Percentiles rank a stretch among this genome's conserved stretches.
These are phyloP conservation scores for Agrostemma githago DNA, from an alignment of 148 eudicot species.

Conservation along the genomic window DNA sequence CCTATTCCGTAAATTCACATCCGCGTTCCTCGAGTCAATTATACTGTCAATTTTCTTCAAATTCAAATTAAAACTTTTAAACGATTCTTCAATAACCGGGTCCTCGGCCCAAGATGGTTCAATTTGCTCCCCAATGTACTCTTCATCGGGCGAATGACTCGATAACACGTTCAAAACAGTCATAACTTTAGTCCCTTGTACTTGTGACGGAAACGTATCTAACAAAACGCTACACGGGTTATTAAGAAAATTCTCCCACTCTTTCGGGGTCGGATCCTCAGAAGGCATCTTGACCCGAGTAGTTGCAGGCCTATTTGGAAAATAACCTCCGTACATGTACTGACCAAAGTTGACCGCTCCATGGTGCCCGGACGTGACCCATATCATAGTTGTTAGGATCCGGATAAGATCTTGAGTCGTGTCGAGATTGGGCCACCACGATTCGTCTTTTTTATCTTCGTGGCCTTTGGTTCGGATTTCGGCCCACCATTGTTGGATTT, in stretches of 20 bases:
- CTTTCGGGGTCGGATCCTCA: constrained; percentile 39
- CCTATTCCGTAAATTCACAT: constrained; percentile 41
- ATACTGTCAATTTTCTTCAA: constrained; percentile 48
- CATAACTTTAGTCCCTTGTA: constrained; percentile 60
- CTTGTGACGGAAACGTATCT: constrained; percentile 49
- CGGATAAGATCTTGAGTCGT: constrained; percentile 38
- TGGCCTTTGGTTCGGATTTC: constrained; percentile 62
- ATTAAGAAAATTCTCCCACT: background rate
- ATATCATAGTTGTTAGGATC: constrained; percentile 55
- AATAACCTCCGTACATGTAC: constrained; percentile 54
- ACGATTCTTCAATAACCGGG: constrained; percentile 33
- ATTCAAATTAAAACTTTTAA: background rate
- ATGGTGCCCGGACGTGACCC: constrained; percentile 82
- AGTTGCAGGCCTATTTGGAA: constrained; percentile 62
- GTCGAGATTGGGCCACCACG: constrained; percentile 73
- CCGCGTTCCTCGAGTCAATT: constrained; percentile 51
- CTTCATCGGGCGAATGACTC: constrained; percentile 61
- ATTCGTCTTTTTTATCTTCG: constrained; percentile 60
- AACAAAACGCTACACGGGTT: constrained; percentile 20
- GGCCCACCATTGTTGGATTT: constrained; percentile 78
- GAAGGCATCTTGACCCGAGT: constrained; percentile 57
- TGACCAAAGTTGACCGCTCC: constrained; percentile 84
- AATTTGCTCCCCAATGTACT: constrained; percentile 50
- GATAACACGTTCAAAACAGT: constrained; percentile 53
- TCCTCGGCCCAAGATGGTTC: constrained; percentile 53